A percentile compares a stretch with the other conserved stretches of the same genome.
These are phyloP conservation scores for Setomelanomma holmii DNA, from an alignment of 2,329 filamentous ascomycete genomes.

Conservation along the genomic window DNA sequence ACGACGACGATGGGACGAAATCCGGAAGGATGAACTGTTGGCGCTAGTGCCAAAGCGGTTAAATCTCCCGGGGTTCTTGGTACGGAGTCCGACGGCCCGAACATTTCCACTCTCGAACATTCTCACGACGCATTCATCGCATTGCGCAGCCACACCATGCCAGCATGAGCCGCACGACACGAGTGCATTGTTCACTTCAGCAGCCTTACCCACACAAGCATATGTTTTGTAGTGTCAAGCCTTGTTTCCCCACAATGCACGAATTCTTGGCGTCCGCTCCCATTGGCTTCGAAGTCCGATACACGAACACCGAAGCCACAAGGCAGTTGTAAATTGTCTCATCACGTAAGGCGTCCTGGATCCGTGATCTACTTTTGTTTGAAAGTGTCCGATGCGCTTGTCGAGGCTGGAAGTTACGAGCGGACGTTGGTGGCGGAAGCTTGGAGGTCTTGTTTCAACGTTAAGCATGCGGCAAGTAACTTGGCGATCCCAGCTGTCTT, in stretches of 20 bases:
- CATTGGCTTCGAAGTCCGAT: slow-evolving; percentile 3
- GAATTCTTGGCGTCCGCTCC: too few relatives aligned
- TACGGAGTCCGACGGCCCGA: neutral
- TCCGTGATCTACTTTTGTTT: neutral
- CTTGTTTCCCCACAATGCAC: slow-evolving; percentile 1
- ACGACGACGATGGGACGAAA: neutral
- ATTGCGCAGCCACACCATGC: neutral
- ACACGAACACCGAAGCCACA: slow-evolving; percentile 2
- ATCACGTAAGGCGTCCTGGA: neutral
- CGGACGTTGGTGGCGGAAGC: neutral
- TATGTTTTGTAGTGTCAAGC: neutral
- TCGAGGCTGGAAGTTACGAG: neutral
- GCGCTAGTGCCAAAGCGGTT: neutral
- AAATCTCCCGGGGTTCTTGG: neutral
- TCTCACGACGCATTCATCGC: neutral
- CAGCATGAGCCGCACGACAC: neutral
- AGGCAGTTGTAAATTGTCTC: neutral
- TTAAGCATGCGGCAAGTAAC: neutral
- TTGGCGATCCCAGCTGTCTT: neutral
- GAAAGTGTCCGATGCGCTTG: neutral
- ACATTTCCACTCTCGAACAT: neutral
- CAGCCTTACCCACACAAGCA: neutral
- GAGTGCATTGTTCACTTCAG: neutral
- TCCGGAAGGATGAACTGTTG: neutral
- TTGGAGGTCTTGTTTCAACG: slow-evolving; percentile 3